Percentiles rank a stretch among this genome's conserved stretches.
These are phyloP conservation scores for Sporodiniella umbellata DNA, from an alignment of 371 early-diverging fungal genomes.

Conservation along the genomic window DNA sequence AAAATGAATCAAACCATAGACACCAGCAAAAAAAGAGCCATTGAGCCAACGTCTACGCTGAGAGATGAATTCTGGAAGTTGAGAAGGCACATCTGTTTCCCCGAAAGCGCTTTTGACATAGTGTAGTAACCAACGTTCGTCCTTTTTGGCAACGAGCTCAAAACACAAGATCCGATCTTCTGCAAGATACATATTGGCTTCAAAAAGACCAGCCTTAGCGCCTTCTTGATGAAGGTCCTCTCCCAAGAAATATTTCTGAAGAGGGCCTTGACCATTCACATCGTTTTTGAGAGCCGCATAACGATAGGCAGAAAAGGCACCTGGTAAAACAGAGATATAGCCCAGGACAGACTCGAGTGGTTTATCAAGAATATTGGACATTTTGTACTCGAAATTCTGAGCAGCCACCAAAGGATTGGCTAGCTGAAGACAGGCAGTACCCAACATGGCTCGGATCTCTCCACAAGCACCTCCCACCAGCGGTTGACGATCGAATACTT, in stretches of 20 bases:
- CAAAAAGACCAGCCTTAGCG: conserved; percentile 50
- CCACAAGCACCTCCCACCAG: conserved; percentile 84
- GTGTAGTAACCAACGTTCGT: conserved; percentile 66
- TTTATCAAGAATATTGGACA: conserved; percentile 87
- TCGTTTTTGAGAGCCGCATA: conserved; percentile 74
- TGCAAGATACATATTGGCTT: conserved; percentile 77
- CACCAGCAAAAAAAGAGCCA: conserved; percentile 75
- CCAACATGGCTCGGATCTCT: conserved; percentile 78
- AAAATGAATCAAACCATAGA: conserved; percentile 57
- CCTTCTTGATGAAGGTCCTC: conserved; percentile 40
- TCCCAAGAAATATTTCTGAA: conserved; percentile 78
- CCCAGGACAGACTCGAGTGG: conserved; percentile 87
- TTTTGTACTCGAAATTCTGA: conserved; percentile 81
- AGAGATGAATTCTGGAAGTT: conserved; percentile 78
- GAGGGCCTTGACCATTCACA: conserved; percentile 53
- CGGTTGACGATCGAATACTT: conserved; percentile 69
- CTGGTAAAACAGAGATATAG: conserved; percentile 82
- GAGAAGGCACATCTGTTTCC: conserved; percentile 84
- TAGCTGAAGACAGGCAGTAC: conserved; percentile 62
- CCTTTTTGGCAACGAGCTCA: conserved; percentile 75
- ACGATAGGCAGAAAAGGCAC: conserved; percentile 86
- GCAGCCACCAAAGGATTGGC: conserved; percentile 82
- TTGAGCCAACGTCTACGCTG: conserved; percentile 91
- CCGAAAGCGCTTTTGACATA: conserved; percentile 69
- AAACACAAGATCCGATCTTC: conserved; percentile 88